Evolutionary conservation across 176 grass and related monocot species (phyloP), one percentile per base, ranked within the genome.

Genomic region (Thinopyrum elongatum): DNA sequence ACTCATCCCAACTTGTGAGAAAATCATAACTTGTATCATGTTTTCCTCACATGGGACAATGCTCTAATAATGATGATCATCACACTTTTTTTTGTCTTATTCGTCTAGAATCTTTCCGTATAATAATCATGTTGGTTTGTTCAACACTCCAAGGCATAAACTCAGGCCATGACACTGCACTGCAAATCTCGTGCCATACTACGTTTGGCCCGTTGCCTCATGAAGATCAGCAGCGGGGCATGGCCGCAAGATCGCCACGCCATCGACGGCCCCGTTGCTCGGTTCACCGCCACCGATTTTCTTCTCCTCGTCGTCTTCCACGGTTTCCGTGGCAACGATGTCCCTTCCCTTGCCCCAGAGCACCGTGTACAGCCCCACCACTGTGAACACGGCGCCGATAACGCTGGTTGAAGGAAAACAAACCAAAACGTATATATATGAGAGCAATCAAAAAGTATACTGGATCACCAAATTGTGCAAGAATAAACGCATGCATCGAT

Each of bases 311-410:
- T 65, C 72, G 10, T 76, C 70, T 1, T 36, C 21, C 4, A 76
- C 78, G 33, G 85, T 74, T 17, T 49, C 78, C 0, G 83, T 22
- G 41, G 49, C 83, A 10, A 70, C 82, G 21, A 77, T 15, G 31
- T 94, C 90, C 73, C 55, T 87, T 64, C 84, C 78, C 84, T 92
- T 92, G 10, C 84, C 90, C 92, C 92, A 90, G 22, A 94, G 81
- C 55, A 94, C 89, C 0, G 84, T 62, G 80, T 94, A 94, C 27
- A 89, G 19, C 8, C 89, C 92, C 25, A 76, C 47, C 5, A 94
- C 87, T 68, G 92, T 92, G 12, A 94, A 22, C 3, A 65, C 61
- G 44, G 89, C 84, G 55, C 92, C 92, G 30, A 89, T 10, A 7
- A 94, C 29, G 51, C 92, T 93, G 78, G 39, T 51, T 19, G 42